phyloP scores from a whole-genome alignment of 2,329 filamentous ascomycete species.

The Grosmannia penicillata region DNA sequence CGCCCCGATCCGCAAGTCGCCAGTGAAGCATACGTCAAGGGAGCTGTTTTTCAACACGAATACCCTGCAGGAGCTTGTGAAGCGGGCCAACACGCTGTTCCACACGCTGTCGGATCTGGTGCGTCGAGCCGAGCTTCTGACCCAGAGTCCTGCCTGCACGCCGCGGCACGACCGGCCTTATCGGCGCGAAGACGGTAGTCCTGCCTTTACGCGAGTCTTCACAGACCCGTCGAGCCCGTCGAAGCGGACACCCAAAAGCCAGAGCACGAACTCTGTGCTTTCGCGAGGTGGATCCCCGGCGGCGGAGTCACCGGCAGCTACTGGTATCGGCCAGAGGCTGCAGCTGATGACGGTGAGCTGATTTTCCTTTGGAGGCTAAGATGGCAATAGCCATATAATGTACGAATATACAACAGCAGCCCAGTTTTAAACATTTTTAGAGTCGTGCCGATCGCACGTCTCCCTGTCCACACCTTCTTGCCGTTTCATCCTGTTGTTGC shows the following conservation, averaged over 20 bases:
- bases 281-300: slow-evolving; percentile 26
- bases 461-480: not conserved
- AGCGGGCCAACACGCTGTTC: slow-evolving; percentile 43
- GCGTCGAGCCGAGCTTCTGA: slow-evolving; percentile 42
- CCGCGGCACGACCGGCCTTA: slow-evolving; percentile 28
- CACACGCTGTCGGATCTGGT: slow-evolving; percentile 45
- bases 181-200: slow-evolving; percentile 37
- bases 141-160: slow-evolving; percentile 38
- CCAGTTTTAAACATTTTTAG: not conserved
- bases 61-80: slow-evolving; percentile 51
- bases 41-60: slow-evolving; percentile 55
- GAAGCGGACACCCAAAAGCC: slow-evolving; percentile 33
- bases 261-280: slow-evolving; percentile 37
- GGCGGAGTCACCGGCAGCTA: slow-evolving; percentile 36
- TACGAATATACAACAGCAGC: too few relatives aligned
- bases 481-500: not conserved
- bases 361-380: slow-evolving; percentile 7
- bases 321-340: slow-evolving; percentile 36
- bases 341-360: slow-evolving; percentile 51
- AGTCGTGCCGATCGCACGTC: too few relatives aligned
- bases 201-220: slow-evolving; percentile 54
- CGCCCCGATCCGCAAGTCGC: slow-evolving; percentile 20
- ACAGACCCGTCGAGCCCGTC: slow-evolving; percentile 45
- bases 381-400: too few relatives aligned
- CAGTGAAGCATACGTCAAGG: slow-evolving; percentile 21